Evolutionary conservation across 2,329 filamentous ascomycete species (phyloP).

Genomic region (Drechslerella coelobrocha): DNA sequence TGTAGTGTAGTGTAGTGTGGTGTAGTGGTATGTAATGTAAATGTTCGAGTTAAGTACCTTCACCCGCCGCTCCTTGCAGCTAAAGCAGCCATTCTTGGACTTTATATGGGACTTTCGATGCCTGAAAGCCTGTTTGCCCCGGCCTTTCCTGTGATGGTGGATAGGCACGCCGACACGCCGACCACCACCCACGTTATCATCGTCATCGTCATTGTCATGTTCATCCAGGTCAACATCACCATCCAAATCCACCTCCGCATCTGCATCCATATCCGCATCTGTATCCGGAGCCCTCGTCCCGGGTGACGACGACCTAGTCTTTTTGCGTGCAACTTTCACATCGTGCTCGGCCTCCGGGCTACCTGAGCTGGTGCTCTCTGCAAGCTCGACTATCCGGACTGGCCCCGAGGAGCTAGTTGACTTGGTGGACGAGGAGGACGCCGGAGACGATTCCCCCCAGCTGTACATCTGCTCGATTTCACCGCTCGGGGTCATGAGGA

Average conservation of each 20-base stretch:
- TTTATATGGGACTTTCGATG: slow-evolving; percentile 51
- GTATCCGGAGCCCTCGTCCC: not conserved
- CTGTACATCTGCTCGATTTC: slow-evolving; percentile 21
- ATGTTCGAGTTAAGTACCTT: slow-evolving; percentile 35
- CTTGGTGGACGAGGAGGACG: slow-evolving; percentile 20
- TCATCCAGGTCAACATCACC: not conserved
- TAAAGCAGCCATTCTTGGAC: slow-evolving; percentile 49
- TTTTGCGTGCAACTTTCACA: too few relatives aligned
- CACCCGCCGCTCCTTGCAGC: slow-evolving; percentile 48
- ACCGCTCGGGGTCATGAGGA: slow-evolving; percentile 41
- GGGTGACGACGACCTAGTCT: too few relatives aligned
- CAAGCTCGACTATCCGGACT: slow-evolving; percentile 36
- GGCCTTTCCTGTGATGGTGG: slow-evolving; percentile 22
- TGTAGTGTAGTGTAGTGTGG: too few relatives aligned
- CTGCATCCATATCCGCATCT: not conserved
- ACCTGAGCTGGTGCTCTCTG: slow-evolving; percentile 32
- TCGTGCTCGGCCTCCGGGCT: slow-evolving; percentile 29
- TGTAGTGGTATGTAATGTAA: too few relatives aligned
- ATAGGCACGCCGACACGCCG: not conserved
- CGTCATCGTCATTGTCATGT: not conserved
- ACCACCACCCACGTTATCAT: slow-evolving; percentile 2
- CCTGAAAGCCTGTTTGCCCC: slow-evolving; percentile 45
- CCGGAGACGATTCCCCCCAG: slow-evolving; percentile 29
- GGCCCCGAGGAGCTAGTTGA: slow-evolving; percentile 19
- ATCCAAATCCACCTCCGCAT: not conserved